Percentiles rank a stretch among this genome's conserved stretches.
Conservation (phyloP, 192 early-diverging fungal species). For the Backusella luteola region DNA sequence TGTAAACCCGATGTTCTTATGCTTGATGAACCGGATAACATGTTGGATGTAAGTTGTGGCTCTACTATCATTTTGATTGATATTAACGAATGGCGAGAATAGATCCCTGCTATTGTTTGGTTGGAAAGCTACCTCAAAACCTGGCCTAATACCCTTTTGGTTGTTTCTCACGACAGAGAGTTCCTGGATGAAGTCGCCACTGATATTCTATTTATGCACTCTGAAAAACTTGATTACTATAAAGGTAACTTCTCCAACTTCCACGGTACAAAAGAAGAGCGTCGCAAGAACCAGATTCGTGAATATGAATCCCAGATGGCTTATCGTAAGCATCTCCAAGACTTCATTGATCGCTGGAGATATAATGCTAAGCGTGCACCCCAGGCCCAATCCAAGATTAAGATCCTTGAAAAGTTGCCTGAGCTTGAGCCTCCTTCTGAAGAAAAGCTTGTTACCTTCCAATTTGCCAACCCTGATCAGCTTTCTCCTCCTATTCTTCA, state of each 20-base stretch:
- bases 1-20: slow-evolving; percentile 88
- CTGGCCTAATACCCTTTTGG: slow-evolving; percentile 89
- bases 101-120: slow-evolving; percentile 97
- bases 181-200: slow-evolving; percentile 98
- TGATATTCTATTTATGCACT: slow-evolving; percentile 95
- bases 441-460: slow-evolving; percentile 78
- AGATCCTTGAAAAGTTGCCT: slow-evolving; percentile 96
- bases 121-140: slow-evolving; percentile 91
- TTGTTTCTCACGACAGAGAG: slow-evolving; percentile 98
- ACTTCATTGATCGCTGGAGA: slow-evolving; percentile 98
- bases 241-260: slow-evolving; percentile 94
- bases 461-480: slow-evolving; percentile 91
- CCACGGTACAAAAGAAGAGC: slow-evolving; percentile 85
- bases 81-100: not conserved
- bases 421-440: slow-evolving; percentile 85
- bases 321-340: slow-evolving; percentile 94
- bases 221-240: slow-evolving; percentile 92
- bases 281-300: slow-evolving; percentile 84
- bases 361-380: slow-evolving; percentile 98
- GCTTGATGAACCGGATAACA: slow-evolving; percentile 92
- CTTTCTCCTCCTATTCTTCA: slow-evolving; percentile 96
- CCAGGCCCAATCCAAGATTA: slow-evolving; percentile 97
- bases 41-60: slow-evolving; percentile 61
- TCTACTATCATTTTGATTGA: not conserved
- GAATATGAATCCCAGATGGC: slow-evolving; percentile 97